phyloP scores from a whole-genome alignment of 177 flowering plant genomes.

The Vitis hybrid region DNA sequence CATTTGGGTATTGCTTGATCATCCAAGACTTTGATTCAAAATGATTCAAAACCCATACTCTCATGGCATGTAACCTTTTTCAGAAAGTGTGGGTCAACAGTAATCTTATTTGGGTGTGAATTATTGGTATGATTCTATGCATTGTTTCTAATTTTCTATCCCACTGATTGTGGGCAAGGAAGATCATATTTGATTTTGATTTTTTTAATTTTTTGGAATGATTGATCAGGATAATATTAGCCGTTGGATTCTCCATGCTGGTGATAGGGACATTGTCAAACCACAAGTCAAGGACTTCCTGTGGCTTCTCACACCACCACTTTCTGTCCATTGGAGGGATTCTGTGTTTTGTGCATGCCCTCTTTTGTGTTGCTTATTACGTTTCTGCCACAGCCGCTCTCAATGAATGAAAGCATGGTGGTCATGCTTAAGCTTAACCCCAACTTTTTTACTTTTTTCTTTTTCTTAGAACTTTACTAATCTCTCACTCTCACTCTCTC shows the following conservation, averaged over 20 bases:
- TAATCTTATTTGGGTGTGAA: too few species aligned
- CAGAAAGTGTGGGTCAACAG: too few species aligned
- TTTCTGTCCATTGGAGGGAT: slow-evolving; percentile 70
- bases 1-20: too few species aligned
- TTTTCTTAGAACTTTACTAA: background rate
- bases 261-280: slow-evolving; percentile 62
- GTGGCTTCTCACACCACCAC: slow-evolving; percentile 67
- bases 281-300: slow-evolving; percentile 53
- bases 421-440: background rate
- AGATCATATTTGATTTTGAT: background rate
- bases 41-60: too few species aligned
- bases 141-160: too few species aligned
- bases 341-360: slow-evolving; percentile 65
- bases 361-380: slow-evolving; percentile 53
- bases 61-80: too few species aligned
- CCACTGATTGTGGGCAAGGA: background rate
- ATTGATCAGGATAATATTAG: slow-evolving; percentile 55
- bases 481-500: background rate
- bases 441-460: background rate
- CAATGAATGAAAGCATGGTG: slow-evolving; percentile 13
- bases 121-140: too few species aligned
- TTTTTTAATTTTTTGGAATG: background rate
- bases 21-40: too few species aligned
- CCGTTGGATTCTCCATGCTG: slow-evolving; percentile 46
- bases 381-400: slow-evolving; percentile 48